Conservation (phyloP, 768 basidiomycete genomes). For the Kondoa subrosea region DNA sequence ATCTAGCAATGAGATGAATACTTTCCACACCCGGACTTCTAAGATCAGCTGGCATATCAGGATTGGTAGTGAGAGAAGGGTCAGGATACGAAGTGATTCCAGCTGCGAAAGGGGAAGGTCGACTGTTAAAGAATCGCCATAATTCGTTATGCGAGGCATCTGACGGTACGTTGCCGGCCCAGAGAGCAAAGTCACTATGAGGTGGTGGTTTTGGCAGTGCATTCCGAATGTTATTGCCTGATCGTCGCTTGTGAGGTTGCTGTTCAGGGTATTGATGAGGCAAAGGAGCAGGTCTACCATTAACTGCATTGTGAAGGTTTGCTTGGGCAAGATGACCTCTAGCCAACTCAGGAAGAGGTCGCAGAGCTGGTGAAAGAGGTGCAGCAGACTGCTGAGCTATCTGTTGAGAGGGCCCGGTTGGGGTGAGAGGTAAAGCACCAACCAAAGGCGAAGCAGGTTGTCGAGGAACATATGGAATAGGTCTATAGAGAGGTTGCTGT, state of each 20-base stretch:
- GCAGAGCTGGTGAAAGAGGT: conserved; percentile 7
- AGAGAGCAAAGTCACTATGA: conserved; percentile 47
- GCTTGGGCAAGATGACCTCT: conserved; percentile 18
- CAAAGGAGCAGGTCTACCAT: conserved; percentile 3
- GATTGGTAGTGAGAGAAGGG: background rate
- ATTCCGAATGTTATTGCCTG: background rate
- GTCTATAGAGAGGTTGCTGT: background rate
- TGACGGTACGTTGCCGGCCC: conserved; percentile 79
- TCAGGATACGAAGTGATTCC: conserved; percentile 9
- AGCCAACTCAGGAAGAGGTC: conserved; percentile 17
- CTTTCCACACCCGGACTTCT: conserved; percentile 46
- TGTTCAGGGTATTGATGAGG: conserved; percentile 10
- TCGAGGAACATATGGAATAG: background rate
- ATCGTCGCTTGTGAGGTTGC: background rate
- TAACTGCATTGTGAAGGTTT: conserved; percentile 13
- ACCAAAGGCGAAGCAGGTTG: background rate
- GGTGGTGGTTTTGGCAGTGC: conserved; percentile 25
- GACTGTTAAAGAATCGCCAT: conserved; percentile 57
- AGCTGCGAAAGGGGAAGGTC: conserved; percentile 23
- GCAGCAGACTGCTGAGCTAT: background rate
- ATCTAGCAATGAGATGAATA: conserved; percentile 85
- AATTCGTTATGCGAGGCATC: conserved; percentile 72
- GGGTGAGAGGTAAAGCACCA: background rate
- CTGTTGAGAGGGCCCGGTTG: background rate
- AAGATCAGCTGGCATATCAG: conserved; percentile 15